phyloP scores from a whole-genome alignment of 2,329 filamentous ascomycete genomes.

The Curvularia hawaiiensis region DNA sequence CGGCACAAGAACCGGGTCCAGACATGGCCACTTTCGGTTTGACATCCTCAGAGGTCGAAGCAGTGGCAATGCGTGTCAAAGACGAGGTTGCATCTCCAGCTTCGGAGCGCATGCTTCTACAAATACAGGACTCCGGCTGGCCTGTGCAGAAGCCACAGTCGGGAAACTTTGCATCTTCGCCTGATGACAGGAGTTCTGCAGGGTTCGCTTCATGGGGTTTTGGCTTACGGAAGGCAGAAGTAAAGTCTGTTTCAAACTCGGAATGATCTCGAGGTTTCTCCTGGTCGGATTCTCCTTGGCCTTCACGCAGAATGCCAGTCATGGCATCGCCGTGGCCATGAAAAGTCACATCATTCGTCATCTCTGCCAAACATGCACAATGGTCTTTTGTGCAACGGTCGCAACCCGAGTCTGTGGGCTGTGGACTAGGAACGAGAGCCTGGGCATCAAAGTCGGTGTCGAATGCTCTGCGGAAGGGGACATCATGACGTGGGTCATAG shows the following conservation, averaged over 20 bases:
- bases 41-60: conserved; percentile 5
- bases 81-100: conserved; percentile 20
- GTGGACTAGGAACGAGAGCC: conserved; percentile 14
- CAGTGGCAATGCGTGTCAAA: conserved; percentile 8
- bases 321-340: conserved; percentile 17
- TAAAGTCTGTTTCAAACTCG: conserved; percentile 43
- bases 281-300: conserved; percentile 8
- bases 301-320: conserved; percentile 22
- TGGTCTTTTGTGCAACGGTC: conserved; percentile 38
- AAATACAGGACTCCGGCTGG: conserved; percentile 39
- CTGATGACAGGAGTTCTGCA: conserved; percentile 27
- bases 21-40: conserved; percentile 16
- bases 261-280: conserved; percentile 6
- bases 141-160: conserved; percentile 43
- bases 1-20: conserved; percentile 43
- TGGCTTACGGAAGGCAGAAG: conserved; percentile 24
- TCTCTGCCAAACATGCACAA: conserved; percentile 42
- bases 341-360: conserved; percentile 28
- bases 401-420: conserved; percentile 27
- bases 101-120: conserved; percentile 25
- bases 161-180: conserved; percentile 21
- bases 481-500: conserved; percentile 1
- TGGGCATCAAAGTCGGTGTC: not conserved
- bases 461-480: conserved; percentile 1
- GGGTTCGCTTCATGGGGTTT: conserved; percentile 13